Conservation (phyloP, 2,329 filamentous ascomycete species). For the Colletotrichum musicola region DNA sequence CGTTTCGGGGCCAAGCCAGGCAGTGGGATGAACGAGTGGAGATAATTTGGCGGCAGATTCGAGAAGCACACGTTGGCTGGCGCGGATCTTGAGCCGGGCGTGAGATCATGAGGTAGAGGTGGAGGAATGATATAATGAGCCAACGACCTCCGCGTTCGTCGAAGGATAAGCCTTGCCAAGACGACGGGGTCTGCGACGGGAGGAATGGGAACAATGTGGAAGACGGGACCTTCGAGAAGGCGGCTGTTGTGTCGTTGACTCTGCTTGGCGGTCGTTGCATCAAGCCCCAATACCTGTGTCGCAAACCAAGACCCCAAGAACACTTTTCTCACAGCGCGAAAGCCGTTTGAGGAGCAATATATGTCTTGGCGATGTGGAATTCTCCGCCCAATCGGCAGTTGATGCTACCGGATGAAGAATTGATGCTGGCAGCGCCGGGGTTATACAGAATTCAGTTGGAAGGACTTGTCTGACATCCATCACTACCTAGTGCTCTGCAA, state of each 20-base stretch:
- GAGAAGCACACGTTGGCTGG: neutral
- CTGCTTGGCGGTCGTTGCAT: neutral
- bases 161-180: slow-evolving; percentile 6
- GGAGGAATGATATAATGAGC: neutral
- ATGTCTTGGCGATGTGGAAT: neutral
- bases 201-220: neutral
- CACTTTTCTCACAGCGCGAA: no score
- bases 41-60: slow-evolving; percentile 6
- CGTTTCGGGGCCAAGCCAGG: neutral
- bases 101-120: slow-evolving; percentile 3
- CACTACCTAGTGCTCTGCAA: neutral
- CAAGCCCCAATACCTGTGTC: no score
- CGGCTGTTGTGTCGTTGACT: neutral
- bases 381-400: neutral
- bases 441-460: neutral
- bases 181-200: neutral
- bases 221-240: neutral
- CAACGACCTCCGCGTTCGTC: slow-evolving; percentile 19
- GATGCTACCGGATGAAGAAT: neutral
- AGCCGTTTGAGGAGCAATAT: neutral
- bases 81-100: neutral
- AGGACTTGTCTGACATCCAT: no score
- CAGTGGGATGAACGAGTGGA: neutral
- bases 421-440: neutral
- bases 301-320: no score